Conservation (phyloP, 2,329 filamentous ascomycete species). For the Pochonia chlamydosporia region DNA sequence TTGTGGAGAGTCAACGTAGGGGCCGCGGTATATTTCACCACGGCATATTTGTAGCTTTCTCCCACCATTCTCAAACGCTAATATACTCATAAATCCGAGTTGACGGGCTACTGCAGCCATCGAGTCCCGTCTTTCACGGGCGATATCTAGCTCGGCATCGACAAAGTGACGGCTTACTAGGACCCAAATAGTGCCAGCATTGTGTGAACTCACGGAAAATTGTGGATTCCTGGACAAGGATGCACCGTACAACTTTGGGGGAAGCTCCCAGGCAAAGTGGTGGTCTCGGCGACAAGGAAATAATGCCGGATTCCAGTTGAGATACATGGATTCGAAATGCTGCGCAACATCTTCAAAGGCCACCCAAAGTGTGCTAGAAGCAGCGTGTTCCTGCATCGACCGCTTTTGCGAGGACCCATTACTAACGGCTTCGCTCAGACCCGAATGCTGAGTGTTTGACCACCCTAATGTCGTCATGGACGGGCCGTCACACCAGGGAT, state of each 20-base stretch:
- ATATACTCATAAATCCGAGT: conserved; percentile 81
- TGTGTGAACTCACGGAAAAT: conserved; percentile 59
- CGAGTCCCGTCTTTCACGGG: conserved; percentile 35
- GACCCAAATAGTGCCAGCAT: conserved; percentile 68
- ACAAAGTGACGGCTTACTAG: conserved; percentile 82
- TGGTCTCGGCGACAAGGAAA: conserved; percentile 80
- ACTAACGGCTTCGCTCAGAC: background rate
- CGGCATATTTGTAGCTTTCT: conserved; percentile 69
- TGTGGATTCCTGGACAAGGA: conserved; percentile 63
- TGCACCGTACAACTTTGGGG: conserved; percentile 42
- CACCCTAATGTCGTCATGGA: conserved; percentile 47
- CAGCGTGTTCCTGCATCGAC: background rate
- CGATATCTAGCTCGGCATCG: conserved; percentile 55
- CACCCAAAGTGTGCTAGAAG: conserved; percentile 87
- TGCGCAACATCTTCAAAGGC: conserved; percentile 80
- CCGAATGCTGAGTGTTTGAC: background rate
- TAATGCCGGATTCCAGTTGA: conserved; percentile 91
- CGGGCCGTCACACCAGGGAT: conserved; percentile 85
- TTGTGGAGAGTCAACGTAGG: conserved; percentile 92
- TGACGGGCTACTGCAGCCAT: conserved; percentile 43
- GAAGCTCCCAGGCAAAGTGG: conserved; percentile 78
- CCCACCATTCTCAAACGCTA: conserved; percentile 68
- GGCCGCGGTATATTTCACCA: conserved; percentile 63
- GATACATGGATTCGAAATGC: conserved; percentile 90
- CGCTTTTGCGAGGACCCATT: background rate